These are phyloP conservation scores for Aspergillus piperis DNA, from an alignment of 2,329 filamentous ascomycete species.

Conservation along the genomic window DNA sequence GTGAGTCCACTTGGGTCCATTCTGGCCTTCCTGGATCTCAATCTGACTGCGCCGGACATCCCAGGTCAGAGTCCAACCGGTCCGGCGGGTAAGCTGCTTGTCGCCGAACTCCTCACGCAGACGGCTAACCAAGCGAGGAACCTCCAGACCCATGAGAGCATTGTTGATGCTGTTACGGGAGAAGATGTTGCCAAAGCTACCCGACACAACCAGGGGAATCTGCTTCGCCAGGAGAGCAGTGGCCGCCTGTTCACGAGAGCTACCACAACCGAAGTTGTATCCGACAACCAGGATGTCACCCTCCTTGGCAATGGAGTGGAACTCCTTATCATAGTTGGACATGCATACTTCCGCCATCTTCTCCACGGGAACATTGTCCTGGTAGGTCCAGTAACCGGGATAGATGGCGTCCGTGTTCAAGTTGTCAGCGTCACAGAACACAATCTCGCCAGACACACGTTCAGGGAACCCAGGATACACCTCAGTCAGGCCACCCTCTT, in stretches of 20 bases:
- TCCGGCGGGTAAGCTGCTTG: conserved; percentile 30
- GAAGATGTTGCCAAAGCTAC: conserved; percentile 44
- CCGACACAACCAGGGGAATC: conserved; percentile 41
- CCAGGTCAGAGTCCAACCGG: conserved; percentile 76
- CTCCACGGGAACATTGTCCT: conserved; percentile 73
- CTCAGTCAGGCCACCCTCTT: conserved; percentile 54
- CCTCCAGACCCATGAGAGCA: conserved; percentile 43
- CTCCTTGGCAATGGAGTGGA: conserved; percentile 62
- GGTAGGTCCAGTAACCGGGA: conserved; percentile 88
- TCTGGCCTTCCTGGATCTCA: conserved; percentile 67
- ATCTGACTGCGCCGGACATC: conserved; percentile 74
- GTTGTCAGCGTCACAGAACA: conserved; percentile 84
- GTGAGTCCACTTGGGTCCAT: conserved; percentile 70
- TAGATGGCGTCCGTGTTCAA: conserved; percentile 94
- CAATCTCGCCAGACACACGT: conserved; percentile 78
- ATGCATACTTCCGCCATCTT: conserved; percentile 90
- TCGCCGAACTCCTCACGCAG: conserved; percentile 35
- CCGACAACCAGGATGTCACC: conserved; percentile 83
- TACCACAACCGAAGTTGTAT: conserved; percentile 86
- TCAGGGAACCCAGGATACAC: conserved; percentile 86
- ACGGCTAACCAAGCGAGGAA: conserved; percentile 39
- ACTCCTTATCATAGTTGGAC: conserved; percentile 84
- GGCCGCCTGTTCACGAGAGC: conserved; percentile 80
- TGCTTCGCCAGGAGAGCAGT: conserved; percentile 60
- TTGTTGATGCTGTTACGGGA: conserved; percentile 46